Evolutionary conservation across 768 basidiomycete species (phyloP), one percentile per base, ranked within the genome.

Genomic region (Boletus huronensis): DNA sequence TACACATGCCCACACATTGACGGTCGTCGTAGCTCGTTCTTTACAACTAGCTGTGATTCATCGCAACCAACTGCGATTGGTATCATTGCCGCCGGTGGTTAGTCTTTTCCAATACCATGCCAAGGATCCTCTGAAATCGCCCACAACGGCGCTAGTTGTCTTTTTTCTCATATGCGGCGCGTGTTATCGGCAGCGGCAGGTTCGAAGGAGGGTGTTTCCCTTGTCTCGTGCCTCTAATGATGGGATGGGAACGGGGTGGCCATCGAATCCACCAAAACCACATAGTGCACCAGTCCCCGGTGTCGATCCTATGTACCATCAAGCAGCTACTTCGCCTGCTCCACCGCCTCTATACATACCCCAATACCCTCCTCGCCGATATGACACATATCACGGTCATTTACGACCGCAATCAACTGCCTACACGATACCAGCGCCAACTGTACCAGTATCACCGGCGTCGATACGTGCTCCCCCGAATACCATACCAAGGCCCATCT

Each of bases 301-400:
- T 14, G 16, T 23, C 11, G 51, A 46, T 32, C 25, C 42, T 7
- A 6, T 3, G 16, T 50, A 50, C 32, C 31, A 54, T 23, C 60
- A 53, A 36, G 8, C 51, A 36, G 8, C 51, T 14, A 0, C 34
- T 13, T 51, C 51, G 1, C 31, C 62, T 29, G 28, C 35, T 25
- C 50, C 55, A 6, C 38, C 52, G 1, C 52, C 39, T 13, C 23
- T 17, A 17, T 43, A 52, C 25, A 28, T 38, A 10, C 54, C 53
- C 3, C 56, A 23, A 47, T 58, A 56, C 44, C 58, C 58, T 14
- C 55, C 60, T 35, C 53, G 17, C 11, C 49, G 46, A 23, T 29
- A 56, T 40, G 38, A 41, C 23, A 11, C 53, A 10, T 36, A 23
- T 28, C 8, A 26, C 5, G 14, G 14, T 3, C 6, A 49, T 26